Conservation (phyloP, 1,284 basidiomycete genomes). For the Rhodotorula sp. region DNA sequence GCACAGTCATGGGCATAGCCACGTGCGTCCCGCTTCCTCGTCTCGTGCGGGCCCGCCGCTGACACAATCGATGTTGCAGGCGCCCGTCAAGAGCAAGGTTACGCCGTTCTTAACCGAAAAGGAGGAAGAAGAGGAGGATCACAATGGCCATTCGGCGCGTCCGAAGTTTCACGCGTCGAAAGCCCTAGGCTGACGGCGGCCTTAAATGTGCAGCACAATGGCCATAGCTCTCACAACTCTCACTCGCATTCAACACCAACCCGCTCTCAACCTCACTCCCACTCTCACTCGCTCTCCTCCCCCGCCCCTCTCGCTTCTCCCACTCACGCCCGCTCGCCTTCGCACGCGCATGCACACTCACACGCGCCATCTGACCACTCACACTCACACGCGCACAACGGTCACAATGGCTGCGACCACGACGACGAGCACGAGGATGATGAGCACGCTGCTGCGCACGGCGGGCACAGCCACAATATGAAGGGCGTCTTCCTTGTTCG, state of each 20-base stretch:
- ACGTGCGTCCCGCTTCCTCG: not conserved
- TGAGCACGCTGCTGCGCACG: slow-evolving; percentile 46
- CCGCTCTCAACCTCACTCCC: slow-evolving; percentile 2
- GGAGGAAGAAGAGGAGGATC: slow-evolving; percentile 10
- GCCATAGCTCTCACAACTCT: slow-evolving; percentile 14
- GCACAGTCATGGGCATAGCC: slow-evolving; percentile 46
- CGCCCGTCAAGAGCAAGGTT: slow-evolving; percentile 17
- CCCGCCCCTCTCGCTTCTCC: not conserved
- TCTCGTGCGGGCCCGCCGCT: not conserved
- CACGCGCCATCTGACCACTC: slow-evolving; percentile 14
- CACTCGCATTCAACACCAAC: slow-evolving; percentile 6
- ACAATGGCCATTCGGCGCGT: slow-evolving; percentile 24
- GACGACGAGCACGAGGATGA: slow-evolving; percentile 58
- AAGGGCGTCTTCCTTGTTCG: slow-evolving; percentile 93
- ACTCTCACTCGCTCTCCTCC: not conserved
- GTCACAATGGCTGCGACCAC: slow-evolving; percentile 32
- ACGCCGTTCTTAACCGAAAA: slow-evolving; percentile 29
- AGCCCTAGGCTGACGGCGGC: not conserved
- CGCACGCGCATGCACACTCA: not conserved
- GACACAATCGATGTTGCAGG: not conserved
- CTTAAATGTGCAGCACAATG: slow-evolving; percentile 15
- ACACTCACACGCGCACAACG: slow-evolving; percentile 26
- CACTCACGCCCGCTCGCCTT: not conserved
- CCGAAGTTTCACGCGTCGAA: too few species aligned
- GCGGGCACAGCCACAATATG: slow-evolving; percentile 94